Percentiles rank a stretch among this genome's conserved stretches.
phyloP scores from a whole-genome alignment of 805 yeast species.

The Candida khao-thaluensis region DNA sequence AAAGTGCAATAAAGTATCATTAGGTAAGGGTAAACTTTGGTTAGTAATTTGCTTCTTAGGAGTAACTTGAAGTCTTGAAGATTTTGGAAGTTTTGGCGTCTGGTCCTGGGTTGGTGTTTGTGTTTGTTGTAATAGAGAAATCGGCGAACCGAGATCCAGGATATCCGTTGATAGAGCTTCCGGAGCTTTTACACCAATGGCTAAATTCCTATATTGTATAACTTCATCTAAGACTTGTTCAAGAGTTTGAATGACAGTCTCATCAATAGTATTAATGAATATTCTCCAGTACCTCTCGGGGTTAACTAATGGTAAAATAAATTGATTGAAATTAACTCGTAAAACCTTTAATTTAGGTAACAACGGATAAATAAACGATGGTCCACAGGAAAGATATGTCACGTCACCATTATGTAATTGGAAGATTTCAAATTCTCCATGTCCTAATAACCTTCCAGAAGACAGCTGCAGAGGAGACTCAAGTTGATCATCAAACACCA shows the following conservation, averaged over 20 bases:
- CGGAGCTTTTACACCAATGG: conserved; percentile 12
- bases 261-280: conserved; percentile 34
- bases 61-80: no score
- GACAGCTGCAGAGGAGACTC: conserved; percentile 2
- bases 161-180: neutral
- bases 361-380: conserved; percentile 69
- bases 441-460: conserved; percentile 55
- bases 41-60: neutral
- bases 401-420: conserved; percentile 57
- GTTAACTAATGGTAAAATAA: conserved; percentile 64
- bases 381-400: conserved; percentile 63
- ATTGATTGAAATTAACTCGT: conserved; percentile 47
- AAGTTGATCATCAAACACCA: conserved; percentile 37
- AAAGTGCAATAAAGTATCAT: conserved; percentile 11
- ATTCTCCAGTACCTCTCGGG: conserved; percentile 77
- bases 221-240: conserved; percentile 39
- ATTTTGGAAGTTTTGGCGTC: no score
- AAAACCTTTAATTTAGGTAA: conserved; percentile 62
- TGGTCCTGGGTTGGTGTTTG: conserved; percentile 1
- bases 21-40: conserved; percentile 6
- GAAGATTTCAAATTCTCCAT: conserved; percentile 59
- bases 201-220: conserved; percentile 42
- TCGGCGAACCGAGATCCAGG: neutral
- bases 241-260: conserved; percentile 23
- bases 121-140: neutral